Percentiles rank a stretch among this genome's conserved stretches.
These are phyloP conservation scores for Coemansia sp. DNA, from an alignment of 192 early-diverging fungal genomes.

Conservation along the genomic window DNA sequence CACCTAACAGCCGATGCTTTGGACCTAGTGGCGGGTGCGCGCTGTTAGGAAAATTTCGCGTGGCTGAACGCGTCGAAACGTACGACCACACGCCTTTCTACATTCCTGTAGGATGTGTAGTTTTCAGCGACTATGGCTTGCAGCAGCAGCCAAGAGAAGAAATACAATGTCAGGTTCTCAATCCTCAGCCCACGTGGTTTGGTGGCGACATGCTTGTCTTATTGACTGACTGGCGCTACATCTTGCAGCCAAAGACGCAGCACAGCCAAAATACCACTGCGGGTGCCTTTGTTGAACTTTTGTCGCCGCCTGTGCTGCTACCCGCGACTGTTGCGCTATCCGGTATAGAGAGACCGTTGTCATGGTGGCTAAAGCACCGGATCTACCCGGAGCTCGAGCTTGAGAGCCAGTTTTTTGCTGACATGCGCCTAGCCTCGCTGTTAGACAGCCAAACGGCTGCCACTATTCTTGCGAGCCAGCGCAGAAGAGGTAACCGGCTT, in stretches of 20 bases:
- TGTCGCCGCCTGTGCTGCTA: constrained; percentile 25
- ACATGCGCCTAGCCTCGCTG: constrained; percentile 2
- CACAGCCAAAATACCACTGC: constrained; percentile 6
- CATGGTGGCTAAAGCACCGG: constrained; percentile 34
- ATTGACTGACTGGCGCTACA: constrained; percentile 36
- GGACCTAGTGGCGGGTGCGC: constrained; percentile 11
- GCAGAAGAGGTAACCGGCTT: background rate
- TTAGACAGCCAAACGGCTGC: constrained; percentile 1
- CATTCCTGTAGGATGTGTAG: constrained; percentile 17
- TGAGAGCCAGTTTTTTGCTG: constrained; percentile 9
- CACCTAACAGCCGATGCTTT: background rate
- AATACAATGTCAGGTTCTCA: constrained; percentile 20
- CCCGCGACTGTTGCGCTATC: constrained; percentile 3
- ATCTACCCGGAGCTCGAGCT: constrained; percentile 20
- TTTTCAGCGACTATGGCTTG: constrained; percentile 11
- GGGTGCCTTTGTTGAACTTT: constrained; percentile 28
- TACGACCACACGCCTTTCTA: constrained; percentile 13
- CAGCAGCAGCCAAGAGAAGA: background rate
- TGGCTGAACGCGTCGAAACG: constrained; percentile 23
- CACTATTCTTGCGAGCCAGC: constrained; percentile 1
- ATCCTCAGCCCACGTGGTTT: constrained; percentile 27
- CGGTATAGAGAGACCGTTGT: constrained; percentile 6
- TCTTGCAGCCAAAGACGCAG: constrained; percentile 6
- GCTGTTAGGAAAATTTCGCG: constrained; percentile 25
- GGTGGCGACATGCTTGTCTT: constrained; percentile 6